Evolutionary conservation across 345 rosid species (phyloP), one percentile per base, ranked within the genome.

Genomic region (Salix suchowensis): DNA sequence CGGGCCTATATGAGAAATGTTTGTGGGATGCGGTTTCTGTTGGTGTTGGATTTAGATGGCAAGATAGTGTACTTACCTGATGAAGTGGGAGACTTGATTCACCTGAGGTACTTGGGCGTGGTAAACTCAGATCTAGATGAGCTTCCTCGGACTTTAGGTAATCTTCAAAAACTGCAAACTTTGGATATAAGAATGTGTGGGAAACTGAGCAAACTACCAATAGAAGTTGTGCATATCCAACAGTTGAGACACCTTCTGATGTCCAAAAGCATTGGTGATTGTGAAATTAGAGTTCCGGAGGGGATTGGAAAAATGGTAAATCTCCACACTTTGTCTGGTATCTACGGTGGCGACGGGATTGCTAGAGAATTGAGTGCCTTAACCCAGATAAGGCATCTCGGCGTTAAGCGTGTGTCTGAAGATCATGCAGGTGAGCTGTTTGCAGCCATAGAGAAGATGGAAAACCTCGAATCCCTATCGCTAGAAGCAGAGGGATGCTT

Each of bases 271-370:
- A 6, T 8, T 14, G 1, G n/a, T 28, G 26, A 67, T 58, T 0
- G 76, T 10, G 77, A 54, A 72, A 67, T 78, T 37, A 66, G 18
- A 39, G 81, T 72, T n/a, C 73, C 68, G 7, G 55, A 67, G 7
- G 75, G 60, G 5, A 78, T 78, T 12, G 67, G 67, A 30, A 40
- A 11, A 14, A 1, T 72, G 61, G 13, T 8, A 44, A 54, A 67
- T 54, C 73, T 78, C 34, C 73, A 30, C 15, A 78, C 73, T 40
- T 67, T 21, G 7, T 67, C n/a, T n/a, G 81, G 76, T 19, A 37
- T 78, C 28, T 78, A 78, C 67, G 81, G 76, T 13, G 81, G 76
- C 54, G 76, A n/a, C 19, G 76, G 76, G 46, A 72, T 52, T 67
- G 73, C 68, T 21, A 32, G 24, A 18, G 81, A 72, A 67, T 30